A percentile compares a stretch with the other conserved stretches of the same genome.
Evolutionary conservation across 805 yeast species (phyloP).

Genomic region (Teunomyces barrocoloradensis): DNA sequence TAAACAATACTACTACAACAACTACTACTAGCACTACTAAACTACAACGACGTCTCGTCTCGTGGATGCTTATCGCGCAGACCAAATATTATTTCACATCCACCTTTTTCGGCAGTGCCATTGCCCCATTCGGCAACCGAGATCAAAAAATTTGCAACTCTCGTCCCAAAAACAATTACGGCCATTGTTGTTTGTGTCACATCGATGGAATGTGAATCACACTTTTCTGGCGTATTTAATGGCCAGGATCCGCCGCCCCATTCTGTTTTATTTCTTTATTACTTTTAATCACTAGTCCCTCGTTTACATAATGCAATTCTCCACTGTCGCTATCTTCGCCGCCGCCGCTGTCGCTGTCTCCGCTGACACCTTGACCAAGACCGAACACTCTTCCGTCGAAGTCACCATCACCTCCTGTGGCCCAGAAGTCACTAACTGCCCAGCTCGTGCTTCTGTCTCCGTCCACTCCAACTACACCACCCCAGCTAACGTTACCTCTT

Average conservation of each 20-base stretch:
- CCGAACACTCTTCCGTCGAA: constrained; percentile 32
- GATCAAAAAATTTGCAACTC: background rate
- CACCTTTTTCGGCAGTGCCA: background rate
- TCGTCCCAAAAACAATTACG: background rate
- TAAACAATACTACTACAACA: too few species aligned
- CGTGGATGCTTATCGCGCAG: background rate
- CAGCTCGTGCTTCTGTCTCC: constrained; percentile 20
- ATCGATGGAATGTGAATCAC: too few species aligned
- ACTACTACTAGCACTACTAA: too few species aligned
- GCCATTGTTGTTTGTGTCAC: background rate
- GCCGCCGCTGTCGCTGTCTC: constrained; percentile 36
- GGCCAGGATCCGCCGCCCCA: background rate
- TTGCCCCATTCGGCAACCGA: background rate
- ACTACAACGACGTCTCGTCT: too few species aligned
- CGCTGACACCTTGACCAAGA: constrained; percentile 29
- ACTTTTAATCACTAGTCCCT: constrained; percentile 33
- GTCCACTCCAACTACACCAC: constrained; percentile 16
- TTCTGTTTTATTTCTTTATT: constrained; percentile 15
- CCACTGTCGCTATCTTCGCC: constrained; percentile 40
- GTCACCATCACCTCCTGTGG: constrained; percentile 44
- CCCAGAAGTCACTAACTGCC: constrained; percentile 42
- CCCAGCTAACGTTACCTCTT: constrained; percentile 15
- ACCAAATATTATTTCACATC: background rate
- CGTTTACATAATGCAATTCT: constrained; percentile 47
- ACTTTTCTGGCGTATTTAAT: constrained; percentile 2